Base-by-base conservation (phyloP, 2,329 filamentous ascomycete genomes). In the Thelonectria rubi region DNA sequence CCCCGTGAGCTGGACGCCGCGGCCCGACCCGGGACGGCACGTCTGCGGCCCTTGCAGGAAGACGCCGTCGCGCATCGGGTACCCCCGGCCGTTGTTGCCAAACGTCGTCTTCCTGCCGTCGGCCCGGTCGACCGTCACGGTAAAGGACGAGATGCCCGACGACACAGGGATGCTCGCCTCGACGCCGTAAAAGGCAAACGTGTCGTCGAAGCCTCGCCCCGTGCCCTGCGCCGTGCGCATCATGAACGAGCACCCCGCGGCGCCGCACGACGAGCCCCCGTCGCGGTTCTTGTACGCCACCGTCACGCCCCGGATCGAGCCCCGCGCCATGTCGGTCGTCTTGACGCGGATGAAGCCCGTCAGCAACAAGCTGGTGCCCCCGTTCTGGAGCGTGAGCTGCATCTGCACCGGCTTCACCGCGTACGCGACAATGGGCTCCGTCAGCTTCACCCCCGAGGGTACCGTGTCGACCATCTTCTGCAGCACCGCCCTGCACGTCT, bases 391-490 rank as follows among this genome's bases (percentile, higher is more conserved):
- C 0, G 81, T 81, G 39, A 89, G 79, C 69, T 87, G 84, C 66
- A 88, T 73, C 51, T 80, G 77, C 53, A 84, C 82, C 3, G 86
- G 86, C 76, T 89, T 89, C 68, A 88, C 80, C 15, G 79, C 79
- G 72, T 88, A 89, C 0, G 86, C 84, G 10, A 75, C 73, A 57
- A 88, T 81, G 2, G 82, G 78, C 50, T 82, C 81, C 0, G 82
- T 81, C 3, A 89, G 79, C 1, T 75, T 76, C 3, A 86, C 82
- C 3, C 77, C 77, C 3, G 74, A 69, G 2, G 86, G 86, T 0
- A 88, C 85, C 4, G 82, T 78, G n/a, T 89, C 84, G 60, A 88
- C 86, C 86, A 89, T 84, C 70, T 82, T 84, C 69, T 86, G 83
- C 40, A 88, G 74, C 17, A 88, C 79, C 4, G 72, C 76, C 65